Evolutionary conservation across 768 basidiomycete species (phyloP).

Genomic region (Leucocoprinus birnbaumii): DNA sequence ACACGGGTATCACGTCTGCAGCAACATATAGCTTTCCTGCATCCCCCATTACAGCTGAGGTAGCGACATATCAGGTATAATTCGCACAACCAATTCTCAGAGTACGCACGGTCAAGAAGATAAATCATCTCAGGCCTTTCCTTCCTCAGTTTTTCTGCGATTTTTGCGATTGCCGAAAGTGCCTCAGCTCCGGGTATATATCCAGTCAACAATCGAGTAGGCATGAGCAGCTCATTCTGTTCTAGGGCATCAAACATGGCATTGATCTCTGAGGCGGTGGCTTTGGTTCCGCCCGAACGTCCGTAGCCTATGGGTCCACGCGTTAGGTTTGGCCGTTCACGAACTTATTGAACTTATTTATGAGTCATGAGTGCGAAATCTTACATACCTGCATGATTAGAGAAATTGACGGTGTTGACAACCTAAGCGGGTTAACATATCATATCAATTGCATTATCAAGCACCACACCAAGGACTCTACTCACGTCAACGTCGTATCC

Average conservation of each 20-base stretch:
- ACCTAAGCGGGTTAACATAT: slow-evolving; percentile 39
- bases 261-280: slow-evolving; percentile 73
- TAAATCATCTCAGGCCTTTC: slow-evolving; percentile 68
- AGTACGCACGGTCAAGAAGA: slow-evolving; percentile 82
- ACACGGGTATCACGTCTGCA: slow-evolving; percentile 81
- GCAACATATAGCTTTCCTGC: slow-evolving; percentile 87
- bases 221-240: slow-evolving; percentile 68
- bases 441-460: neutral
- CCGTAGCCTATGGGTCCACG: slow-evolving; percentile 64
- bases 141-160: slow-evolving; percentile 59
- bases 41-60: slow-evolving; percentile 90
- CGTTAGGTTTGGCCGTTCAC: neutral
- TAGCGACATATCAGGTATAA: neutral
- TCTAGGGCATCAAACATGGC: slow-evolving; percentile 74
- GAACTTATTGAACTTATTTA: neutral
- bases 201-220: slow-evolving; percentile 80
- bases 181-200: slow-evolving; percentile 88
- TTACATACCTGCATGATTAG: slow-evolving; percentile 83
- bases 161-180: slow-evolving; percentile 58
- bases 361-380: slow-evolving; percentile 13
- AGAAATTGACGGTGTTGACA: slow-evolving; percentile 91
- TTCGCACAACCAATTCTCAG: neutral
- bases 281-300: slow-evolving; percentile 73
- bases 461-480: no score
- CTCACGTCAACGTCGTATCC: slow-evolving; percentile 95